Conservation (phyloP, 2,329 filamentous ascomycete species). For the Colletotrichum musae region DNA sequence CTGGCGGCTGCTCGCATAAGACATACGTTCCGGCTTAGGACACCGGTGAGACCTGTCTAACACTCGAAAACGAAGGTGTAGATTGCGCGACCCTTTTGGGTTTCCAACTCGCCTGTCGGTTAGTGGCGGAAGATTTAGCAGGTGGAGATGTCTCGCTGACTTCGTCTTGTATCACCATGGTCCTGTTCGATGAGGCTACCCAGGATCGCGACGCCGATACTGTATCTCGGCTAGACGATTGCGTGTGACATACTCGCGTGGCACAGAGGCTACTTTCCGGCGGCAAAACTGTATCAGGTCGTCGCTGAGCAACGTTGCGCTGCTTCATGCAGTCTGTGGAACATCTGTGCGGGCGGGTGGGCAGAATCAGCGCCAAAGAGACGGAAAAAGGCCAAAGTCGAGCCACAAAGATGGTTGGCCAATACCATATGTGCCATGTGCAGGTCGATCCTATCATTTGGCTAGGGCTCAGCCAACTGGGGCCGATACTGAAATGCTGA, state of each 20-base stretch:
- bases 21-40: conserved; percentile 13
- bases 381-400: neutral
- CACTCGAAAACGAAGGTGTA: conserved; percentile 3
- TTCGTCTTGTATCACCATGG: conserved; percentile 8
- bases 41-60: conserved; percentile 26
- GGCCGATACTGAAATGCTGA: too few species aligned
- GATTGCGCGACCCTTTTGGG: neutral
- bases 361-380: neutral
- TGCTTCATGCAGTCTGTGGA: conserved; percentile 15
- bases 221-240: conserved; percentile 3
- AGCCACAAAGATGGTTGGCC: neutral
- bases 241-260: neutral
- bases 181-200: conserved; percentile 13
- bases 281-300: conserved; percentile 1
- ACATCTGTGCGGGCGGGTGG: conserved; percentile 8
- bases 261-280: neutral
- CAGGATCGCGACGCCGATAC: neutral
- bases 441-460: too few species aligned
- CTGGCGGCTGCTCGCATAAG: conserved; percentile 8
- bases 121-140: conserved; percentile 6
- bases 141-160: conserved; percentile 2
- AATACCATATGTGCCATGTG: too few species aligned
- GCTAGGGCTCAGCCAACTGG: too few species aligned
- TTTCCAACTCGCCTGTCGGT: neutral
- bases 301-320: conserved; percentile 26